Evolutionary conservation across 176 grass and related monocot genomes (phyloP).

Genomic region (Avena eriantha): DNA sequence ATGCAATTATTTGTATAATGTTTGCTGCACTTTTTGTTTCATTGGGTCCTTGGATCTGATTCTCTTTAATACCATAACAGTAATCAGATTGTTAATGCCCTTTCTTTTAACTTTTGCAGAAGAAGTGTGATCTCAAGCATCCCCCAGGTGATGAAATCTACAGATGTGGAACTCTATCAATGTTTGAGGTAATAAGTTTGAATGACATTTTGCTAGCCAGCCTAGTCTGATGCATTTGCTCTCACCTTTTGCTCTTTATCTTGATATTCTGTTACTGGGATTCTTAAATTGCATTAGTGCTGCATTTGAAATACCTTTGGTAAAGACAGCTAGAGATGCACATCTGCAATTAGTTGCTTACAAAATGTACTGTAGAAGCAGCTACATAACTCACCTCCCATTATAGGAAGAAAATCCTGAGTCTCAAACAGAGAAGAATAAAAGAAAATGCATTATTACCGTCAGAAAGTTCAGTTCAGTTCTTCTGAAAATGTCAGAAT

Average conservation of each 20-base stretch:
- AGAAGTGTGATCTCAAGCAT: conserved; percentile 98
- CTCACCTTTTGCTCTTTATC: conserved; percentile 15
- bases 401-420: neutral
- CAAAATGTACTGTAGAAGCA: neutral
- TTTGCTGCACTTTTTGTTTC: conserved; percentile 31
- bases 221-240: neutral
- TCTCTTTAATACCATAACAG: neutral
- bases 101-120: conserved; percentile 60
- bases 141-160: conserved; percentile 99
- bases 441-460: neutral
- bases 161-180: conserved; percentile 92
- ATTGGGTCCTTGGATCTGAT: neutral
- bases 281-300: neutral
- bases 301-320: neutral
- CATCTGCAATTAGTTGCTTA: neutral
- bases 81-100: conserved; percentile 23
- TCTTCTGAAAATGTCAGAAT: conserved; percentile 5
- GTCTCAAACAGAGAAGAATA: conserved; percentile 16
- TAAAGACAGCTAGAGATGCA: conserved; percentile 1
- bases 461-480: conserved; percentile 17
- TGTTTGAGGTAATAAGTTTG: conserved; percentile 87
- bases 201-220: neutral
- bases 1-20: conserved; percentile 5
- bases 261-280: neutral
- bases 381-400: neutral